Base-by-base conservation (phyloP, 2,329 filamentous ascomycete species). In the Aaosphaeria arxii region DNA sequence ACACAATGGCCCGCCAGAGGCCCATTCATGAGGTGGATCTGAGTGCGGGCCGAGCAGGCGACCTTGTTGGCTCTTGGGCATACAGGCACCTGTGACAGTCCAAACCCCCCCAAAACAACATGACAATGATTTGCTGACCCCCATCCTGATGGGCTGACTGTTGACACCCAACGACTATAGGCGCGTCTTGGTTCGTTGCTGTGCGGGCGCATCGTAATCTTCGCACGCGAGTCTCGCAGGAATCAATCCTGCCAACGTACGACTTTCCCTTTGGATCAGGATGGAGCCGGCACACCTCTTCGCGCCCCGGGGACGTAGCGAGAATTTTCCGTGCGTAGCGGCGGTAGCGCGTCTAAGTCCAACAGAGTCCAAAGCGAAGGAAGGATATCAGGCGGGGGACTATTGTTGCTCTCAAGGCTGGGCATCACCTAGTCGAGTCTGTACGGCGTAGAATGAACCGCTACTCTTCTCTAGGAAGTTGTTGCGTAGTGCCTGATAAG, bases 1-100 rank as follows among this genome's bases (percentile, higher is more conserved):
- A 24, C 17, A 24, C 17, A 24, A 24, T 24, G 9, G n/a, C 33
- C 33, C 33, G 33, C 9, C 7, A 9, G 39, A 17, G 39, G 39
- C 44, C 57, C 57, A 53, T 61, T 53, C 55, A 65, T 59, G 64
- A 67, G 66, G 59, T 65, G 58, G 63, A 59, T 62, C 62, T 67
- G 65, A 64, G 64, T 62, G 52, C 63, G 65, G 63, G 46, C 62
- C 64, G 63, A 63, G 24, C 49, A 59, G 56, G 52, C 56, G 51
- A 52, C 57, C 58, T 55, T 54, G 56, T 52, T 56, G 52, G 55
- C 43, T 55, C 17, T 24, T 24, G 17, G 17, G 17, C 17, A 24
- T 24, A 24, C 17, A 24, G 17, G 17, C 17, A 24, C 17, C 17
- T 24, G 17, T 24, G 17, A 24, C 17, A 24, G 17, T 24, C 17